Evolutionary conservation across 768 basidiomycete genomes (phyloP).

Genomic region (Rhodocollybia butyracea): DNA sequence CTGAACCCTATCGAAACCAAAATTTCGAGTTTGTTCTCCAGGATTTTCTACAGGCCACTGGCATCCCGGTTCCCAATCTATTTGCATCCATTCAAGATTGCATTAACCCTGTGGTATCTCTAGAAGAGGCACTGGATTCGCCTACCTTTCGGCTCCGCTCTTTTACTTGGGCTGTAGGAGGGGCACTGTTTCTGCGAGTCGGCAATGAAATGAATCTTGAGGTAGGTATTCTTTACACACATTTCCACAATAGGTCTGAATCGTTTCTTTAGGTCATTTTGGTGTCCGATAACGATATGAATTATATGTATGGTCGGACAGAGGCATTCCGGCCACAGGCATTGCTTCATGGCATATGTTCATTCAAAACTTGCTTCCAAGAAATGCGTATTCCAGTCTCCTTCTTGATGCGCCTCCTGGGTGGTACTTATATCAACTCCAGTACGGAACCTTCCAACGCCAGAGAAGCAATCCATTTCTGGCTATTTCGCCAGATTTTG

Average conservation of each 20-base stretch:
- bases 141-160: background rate
- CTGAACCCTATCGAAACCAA: background rate
- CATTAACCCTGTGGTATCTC: background rate
- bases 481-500: background rate
- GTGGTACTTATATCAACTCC: background rate
- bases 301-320: background rate
- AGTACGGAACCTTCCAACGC: background rate
- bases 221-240: background rate
- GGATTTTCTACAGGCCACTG: background rate
- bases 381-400: background rate
- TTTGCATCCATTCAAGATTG: background rate
- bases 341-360: background rate
- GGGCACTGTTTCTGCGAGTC: background rate
- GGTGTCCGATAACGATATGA: background rate
- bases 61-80: background rate
- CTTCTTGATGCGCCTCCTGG: background rate
- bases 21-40: background rate
- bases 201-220: background rate
- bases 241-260: background rate
- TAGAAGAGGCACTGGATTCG: background rate
- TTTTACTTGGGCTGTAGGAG: background rate
- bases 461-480: background rate
- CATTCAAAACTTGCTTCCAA: background rate
- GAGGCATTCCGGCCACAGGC: background rate
- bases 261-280: background rate